These are phyloP conservation scores for Fraxinus angustifolia DNA, from an alignment of 305 asterid genomes.

Conservation along the genomic window DNA sequence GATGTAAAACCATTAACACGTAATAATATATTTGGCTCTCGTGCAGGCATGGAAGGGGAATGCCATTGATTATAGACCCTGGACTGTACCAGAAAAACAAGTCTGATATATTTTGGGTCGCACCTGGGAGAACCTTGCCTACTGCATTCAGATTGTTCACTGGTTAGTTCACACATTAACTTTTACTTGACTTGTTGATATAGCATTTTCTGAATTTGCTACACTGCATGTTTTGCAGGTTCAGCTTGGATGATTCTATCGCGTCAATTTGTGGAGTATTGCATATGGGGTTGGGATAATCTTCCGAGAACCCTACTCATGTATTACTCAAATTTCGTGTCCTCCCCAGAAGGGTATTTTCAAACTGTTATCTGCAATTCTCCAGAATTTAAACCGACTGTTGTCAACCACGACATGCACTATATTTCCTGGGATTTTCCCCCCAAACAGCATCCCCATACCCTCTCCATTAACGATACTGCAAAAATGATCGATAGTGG, in stretches of 20 bases:
- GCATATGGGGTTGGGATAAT: constrained; percentile 96
- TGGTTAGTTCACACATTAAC: constrained; percentile 29
- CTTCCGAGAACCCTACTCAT: constrained; percentile 89
- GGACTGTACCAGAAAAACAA: constrained; percentile 40
- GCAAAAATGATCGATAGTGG: constrained; percentile 53
- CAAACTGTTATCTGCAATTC: constrained; percentile 82
- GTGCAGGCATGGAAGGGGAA: constrained; percentile 42
- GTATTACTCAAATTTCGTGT: constrained; percentile 91
- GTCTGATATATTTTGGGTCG: constrained; percentile 40
- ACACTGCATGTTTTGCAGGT: constrained; percentile 44
- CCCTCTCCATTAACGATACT: constrained; percentile 63
- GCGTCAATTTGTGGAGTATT: constrained; percentile 72
- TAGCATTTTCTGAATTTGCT: background rate
- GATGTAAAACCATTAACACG: background rate
- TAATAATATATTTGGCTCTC: background rate
- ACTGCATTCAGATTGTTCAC: constrained; percentile 44
- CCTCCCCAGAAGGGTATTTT: constrained; percentile 94
- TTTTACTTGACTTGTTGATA: background rate
- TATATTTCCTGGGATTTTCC: constrained; percentile 85
- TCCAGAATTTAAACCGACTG: constrained; percentile 68
- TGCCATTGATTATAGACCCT: constrained; percentile 49
- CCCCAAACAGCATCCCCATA: constrained; percentile 82
- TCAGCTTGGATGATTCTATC: constrained; percentile 95
- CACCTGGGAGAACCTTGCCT: constrained; percentile 37
- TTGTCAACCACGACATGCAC: constrained; percentile 93